A percentile compares a stretch with the other conserved stretches of the same genome.
Conservation (phyloP, 345 rosid genomes). For the Triadica sebifera region DNA sequence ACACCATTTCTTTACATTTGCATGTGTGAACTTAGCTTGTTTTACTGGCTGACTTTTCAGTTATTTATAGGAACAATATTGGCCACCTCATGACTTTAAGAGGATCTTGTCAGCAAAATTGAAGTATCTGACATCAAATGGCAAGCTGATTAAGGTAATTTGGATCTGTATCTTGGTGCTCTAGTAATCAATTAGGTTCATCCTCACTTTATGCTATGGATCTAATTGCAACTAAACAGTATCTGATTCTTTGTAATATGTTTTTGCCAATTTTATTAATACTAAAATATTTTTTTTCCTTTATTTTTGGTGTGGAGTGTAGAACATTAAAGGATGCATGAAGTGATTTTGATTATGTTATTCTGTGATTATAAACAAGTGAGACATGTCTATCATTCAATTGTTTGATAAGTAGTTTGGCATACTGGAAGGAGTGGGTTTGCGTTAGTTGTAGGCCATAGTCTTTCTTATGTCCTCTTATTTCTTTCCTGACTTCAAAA, state of each 20-base stretch:
- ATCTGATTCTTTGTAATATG: background rate
- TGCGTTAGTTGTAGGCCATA: conserved; percentile 3
- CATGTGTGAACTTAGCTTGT: background rate
- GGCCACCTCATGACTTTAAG: conserved; percentile 90
- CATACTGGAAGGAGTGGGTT: background rate
- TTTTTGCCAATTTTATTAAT: background rate
- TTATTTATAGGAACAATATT: conserved; percentile 72
- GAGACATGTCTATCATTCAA: background rate
- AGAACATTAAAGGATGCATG: background rate
- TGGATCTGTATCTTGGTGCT: conserved; percentile 3
- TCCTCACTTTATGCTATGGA: background rate
- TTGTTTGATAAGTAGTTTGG: background rate
- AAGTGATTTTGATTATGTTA: background rate
- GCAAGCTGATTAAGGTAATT: conserved; percentile 82
- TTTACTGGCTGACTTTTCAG: conserved; percentile 7
- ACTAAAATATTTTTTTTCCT: background rate
- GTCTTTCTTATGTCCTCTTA: background rate
- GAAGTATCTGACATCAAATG: conserved; percentile 66
- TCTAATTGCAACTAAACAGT: background rate
- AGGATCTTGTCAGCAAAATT: conserved; percentile 78
- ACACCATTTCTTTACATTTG: background rate
- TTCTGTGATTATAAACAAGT: background rate
- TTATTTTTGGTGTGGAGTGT: background rate
- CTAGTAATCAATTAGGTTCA: background rate
- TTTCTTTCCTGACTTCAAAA: background rate